Conservation (phyloP, 345 rosid genomes). For the Hibiscus mutabilis region DNA sequence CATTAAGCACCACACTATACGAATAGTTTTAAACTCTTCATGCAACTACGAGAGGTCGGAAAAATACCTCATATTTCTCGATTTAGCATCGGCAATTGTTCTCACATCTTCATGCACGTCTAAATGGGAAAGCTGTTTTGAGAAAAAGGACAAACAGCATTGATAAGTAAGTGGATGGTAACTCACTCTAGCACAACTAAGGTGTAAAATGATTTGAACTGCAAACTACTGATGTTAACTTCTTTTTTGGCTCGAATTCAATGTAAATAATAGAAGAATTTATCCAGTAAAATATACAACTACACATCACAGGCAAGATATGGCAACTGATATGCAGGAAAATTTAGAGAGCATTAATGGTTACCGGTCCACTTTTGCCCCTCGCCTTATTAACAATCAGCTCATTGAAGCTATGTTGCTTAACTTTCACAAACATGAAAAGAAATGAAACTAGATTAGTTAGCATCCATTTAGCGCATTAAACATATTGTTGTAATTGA, state of each 20-base stretch:
- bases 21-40: neutral
- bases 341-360: neutral
- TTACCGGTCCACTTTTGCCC: constrained; percentile 99
- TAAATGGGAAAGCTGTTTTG: constrained; percentile 84
- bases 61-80: constrained; percentile 87
- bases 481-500: neutral
- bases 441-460: constrained; percentile 6
- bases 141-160: neutral
- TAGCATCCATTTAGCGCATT: constrained; percentile 1
- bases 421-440: constrained; percentile 29
- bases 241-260: neutral
- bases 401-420: constrained; percentile 99
- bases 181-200: neutral
- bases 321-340: neutral
- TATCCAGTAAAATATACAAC: neutral
- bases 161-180: neutral
- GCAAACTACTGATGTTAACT: neutral
- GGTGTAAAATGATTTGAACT: neutral
- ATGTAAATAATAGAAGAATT: neutral
- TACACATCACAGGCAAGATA: neutral
- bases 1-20: neutral
- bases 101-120: constrained; percentile 98
- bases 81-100: constrained; percentile 90
- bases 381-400: constrained; percentile 92
- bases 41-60: neutral